Conservation (phyloP, 768 basidiomycete species). For the Mycena alexandri region DNA sequence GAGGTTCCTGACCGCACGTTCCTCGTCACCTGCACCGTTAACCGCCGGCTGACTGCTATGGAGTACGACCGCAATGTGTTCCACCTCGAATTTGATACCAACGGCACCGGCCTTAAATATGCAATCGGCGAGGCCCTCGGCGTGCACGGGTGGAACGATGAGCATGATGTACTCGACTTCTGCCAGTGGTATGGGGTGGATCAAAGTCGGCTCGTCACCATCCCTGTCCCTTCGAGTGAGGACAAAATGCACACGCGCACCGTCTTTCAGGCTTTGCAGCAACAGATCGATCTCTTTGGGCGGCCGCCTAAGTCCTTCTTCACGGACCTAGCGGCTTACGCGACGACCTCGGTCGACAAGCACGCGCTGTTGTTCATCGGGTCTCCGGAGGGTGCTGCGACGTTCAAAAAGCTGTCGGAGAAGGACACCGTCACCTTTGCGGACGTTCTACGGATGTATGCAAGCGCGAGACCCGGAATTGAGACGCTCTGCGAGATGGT, state of each 20-base stretch:
- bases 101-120: constrained; percentile 94
- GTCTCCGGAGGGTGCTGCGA: constrained; percentile 88
- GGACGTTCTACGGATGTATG: constrained; percentile 83
- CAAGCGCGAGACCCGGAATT: constrained; percentile 84
- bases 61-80: constrained; percentile 99
- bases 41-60: constrained; percentile 91
- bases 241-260: constrained; percentile 90
- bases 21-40: constrained; percentile 94
- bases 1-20: constrained; percentile 91
- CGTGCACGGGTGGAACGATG: constrained; percentile 98
- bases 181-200: constrained; percentile 93
- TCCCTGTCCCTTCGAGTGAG: constrained; percentile 78
- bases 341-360: constrained; percentile 76
- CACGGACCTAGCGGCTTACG: constrained; percentile 84
- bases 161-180: constrained; percentile 88
- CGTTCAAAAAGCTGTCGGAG: constrained; percentile 96
- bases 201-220: constrained; percentile 81
- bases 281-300: constrained; percentile 97
- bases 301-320: constrained; percentile 97
- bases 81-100: constrained; percentile 95
- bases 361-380: constrained; percentile 92
- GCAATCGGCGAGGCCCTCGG: constrained; percentile 97
- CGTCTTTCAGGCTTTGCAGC: constrained; percentile 94
- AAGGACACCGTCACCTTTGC: constrained; percentile 96
- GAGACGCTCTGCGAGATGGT: constrained; percentile 90